Conservation (phyloP, 305 asterid genomes). For the Fraxinus dipetala region DNA sequence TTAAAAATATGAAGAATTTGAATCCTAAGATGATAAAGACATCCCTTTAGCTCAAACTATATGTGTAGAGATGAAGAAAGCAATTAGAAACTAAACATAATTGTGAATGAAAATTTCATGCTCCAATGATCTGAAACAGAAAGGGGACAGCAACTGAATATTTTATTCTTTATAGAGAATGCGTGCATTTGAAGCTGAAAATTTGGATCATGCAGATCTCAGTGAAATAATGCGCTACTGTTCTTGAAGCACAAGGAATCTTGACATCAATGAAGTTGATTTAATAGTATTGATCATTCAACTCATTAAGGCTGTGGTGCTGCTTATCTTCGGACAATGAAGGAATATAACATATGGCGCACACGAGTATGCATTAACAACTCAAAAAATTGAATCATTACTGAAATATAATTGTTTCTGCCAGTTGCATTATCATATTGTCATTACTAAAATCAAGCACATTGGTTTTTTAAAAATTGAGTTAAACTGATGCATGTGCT, state of each 20-base stretch:
- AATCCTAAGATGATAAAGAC: neutral
- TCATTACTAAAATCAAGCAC: neutral
- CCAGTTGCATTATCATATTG: neutral
- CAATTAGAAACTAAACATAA: neutral
- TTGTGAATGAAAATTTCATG: conserved; percentile 10
- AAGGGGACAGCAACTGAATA: neutral
- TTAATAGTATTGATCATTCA: neutral
- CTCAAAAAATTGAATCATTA: neutral
- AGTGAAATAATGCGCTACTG: neutral
- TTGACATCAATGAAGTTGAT: conserved; percentile 14
- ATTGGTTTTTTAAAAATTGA: neutral
- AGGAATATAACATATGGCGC: neutral
- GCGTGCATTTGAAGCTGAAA: neutral
- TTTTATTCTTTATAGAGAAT: neutral
- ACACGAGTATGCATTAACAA: neutral
- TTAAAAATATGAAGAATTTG: neutral
- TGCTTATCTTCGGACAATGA: neutral
- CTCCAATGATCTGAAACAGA: neutral
- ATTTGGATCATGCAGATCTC: conserved; percentile 3
- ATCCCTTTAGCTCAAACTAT: neutral
- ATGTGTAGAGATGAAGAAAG: neutral
- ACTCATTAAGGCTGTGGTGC: neutral
- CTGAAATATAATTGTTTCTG: neutral
- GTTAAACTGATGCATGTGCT: neutral
- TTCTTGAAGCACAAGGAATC: conserved; percentile 5